Percentiles rank a stretch among this genome's conserved stretches.
phyloP scores from a whole-genome alignment of 2,329 filamentous ascomycete genomes.

The Ophiostoma quercus region DNA sequence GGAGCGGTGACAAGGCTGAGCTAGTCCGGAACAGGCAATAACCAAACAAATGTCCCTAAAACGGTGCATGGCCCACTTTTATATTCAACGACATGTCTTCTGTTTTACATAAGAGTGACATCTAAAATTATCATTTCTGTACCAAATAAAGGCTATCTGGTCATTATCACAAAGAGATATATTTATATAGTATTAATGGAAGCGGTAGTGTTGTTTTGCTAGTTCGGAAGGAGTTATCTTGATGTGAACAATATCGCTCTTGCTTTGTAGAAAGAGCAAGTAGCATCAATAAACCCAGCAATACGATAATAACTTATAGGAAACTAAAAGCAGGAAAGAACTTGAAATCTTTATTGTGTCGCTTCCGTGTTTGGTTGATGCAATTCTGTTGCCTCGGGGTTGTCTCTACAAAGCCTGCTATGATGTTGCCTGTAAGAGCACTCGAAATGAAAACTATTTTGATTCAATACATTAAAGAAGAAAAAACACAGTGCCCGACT shows the following conservation, averaged over 20 bases:
- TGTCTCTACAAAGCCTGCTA: no score
- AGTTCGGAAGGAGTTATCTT: not conserved
- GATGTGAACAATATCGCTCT: not conserved
- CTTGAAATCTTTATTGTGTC: no score
- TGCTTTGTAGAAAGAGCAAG: not conserved
- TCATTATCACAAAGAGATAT: no score
- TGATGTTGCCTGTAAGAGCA: no score
- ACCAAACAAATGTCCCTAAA: not conserved
- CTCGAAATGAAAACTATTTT: no score
- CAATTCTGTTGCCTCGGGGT: no score
- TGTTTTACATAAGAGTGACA: not conserved
- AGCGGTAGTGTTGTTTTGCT: not conserved
- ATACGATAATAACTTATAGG: not conserved
- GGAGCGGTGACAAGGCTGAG: not conserved
- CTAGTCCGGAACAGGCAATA: not conserved
- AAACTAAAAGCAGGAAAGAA: no score
- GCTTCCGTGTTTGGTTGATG: no score
- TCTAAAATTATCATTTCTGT: not conserved
- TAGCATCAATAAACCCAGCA: not conserved
- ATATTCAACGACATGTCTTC: not conserved
- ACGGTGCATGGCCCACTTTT: not conserved
- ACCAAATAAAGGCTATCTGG: not conserved
- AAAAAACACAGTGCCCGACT: no score
- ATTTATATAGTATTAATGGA: no score
- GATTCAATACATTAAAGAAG: no score